A percentile compares a stretch with the other conserved stretches of the same genome.
Conservation (phyloP, 441 rosid species). For the Aleurites moluccanus region DNA sequence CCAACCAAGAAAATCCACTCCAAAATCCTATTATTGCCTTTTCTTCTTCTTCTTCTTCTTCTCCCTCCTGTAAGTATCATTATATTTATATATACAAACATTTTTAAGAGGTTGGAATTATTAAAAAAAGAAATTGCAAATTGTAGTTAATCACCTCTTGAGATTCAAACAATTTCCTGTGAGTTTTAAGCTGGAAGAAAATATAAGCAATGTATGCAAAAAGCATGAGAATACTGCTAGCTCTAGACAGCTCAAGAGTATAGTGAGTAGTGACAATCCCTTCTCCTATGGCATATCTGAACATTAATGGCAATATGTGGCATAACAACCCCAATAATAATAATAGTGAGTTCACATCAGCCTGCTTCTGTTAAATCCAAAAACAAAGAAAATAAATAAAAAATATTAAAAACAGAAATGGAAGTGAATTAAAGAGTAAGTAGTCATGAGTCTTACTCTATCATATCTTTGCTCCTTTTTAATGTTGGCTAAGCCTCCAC, state of each 20-base stretch:
- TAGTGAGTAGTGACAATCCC: conserved; percentile 20
- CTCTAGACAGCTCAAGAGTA: conserved; percentile 62
- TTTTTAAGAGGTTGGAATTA: neutral
- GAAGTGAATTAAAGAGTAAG: no score
- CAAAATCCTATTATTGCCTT: conserved; percentile 78
- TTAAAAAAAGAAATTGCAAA: no score
- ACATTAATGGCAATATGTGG: conserved; percentile 62
- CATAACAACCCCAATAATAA: conserved; percentile 70
- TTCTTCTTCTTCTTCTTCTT: conserved; percentile 52
- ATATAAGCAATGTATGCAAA: conserved; percentile 61
- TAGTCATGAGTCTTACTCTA: conserved; percentile 54
- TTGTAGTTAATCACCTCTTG: conserved; percentile 38
- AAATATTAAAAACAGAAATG: no score
- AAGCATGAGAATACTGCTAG: conserved; percentile 71
- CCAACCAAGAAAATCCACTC: conserved; percentile 75
- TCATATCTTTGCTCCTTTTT: conserved; percentile 68
- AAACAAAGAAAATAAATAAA: no score
- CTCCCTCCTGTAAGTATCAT: conserved; percentile 48
- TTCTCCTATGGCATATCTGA: conserved; percentile 33
- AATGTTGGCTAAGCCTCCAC: conserved; percentile 83
- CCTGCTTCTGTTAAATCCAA: conserved; percentile 57
- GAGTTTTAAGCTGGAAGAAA: conserved; percentile 71
- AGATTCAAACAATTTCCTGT: conserved; percentile 64
- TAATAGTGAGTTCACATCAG: conserved; percentile 74
- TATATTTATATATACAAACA: neutral